Conservation (phyloP, 257 asterid species). For the Rhazya stricta region DNA sequence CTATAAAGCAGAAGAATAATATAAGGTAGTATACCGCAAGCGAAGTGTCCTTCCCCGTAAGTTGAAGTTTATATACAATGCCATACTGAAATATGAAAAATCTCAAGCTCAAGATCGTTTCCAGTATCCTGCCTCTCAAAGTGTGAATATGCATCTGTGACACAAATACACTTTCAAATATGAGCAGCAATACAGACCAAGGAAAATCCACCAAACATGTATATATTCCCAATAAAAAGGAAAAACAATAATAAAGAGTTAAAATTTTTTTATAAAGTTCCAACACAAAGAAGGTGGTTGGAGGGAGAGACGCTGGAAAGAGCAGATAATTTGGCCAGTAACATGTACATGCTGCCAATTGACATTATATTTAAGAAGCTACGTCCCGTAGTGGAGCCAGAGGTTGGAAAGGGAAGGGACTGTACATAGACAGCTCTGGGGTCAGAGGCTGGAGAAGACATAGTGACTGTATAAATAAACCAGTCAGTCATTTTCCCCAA, state of each 20-base stretch:
- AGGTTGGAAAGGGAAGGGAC: neutral
- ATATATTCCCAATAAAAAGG: neutral
- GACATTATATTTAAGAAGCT: neutral
- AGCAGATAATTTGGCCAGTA: neutral
- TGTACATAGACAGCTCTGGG: neutral
- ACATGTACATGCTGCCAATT: neutral
- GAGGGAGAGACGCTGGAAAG: too few species aligned
- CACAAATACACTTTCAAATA: neutral
- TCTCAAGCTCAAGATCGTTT: constrained; percentile 89
- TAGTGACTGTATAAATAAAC: neutral
- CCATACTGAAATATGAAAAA: constrained; percentile 91
- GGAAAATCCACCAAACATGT: neutral
- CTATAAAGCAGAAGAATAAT: neutral
- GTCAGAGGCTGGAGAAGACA: neutral
- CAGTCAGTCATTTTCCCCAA: neutral
- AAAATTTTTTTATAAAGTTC: neutral
- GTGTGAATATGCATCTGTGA: constrained; percentile 92
- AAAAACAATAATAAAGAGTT: neutral
- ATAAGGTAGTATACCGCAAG: constrained; percentile 62
- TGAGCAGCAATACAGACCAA: neutral
- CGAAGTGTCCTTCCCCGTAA: constrained; percentile 71
- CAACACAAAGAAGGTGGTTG: neutral
- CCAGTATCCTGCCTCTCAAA: constrained; percentile 90
- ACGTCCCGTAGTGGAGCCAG: neutral
- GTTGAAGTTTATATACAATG: constrained; percentile 83